A percentile compares a stretch with the other conserved stretches of the same genome.
phyloP scores from a whole-genome alignment of 2,329 filamentous ascomycete species.

The Trichoderma gracile region DNA sequence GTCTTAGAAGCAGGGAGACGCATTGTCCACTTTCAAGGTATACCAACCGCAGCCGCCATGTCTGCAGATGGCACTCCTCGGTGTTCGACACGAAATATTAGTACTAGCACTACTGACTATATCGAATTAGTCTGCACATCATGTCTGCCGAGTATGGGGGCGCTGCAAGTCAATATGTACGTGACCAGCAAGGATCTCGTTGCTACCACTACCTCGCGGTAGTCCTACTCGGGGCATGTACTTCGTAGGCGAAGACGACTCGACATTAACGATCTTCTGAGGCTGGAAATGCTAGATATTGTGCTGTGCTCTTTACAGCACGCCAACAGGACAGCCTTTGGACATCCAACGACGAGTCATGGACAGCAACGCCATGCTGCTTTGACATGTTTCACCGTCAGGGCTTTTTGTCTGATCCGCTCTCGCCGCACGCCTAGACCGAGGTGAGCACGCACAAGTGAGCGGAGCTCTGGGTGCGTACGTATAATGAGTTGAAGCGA shows the following conservation, averaged over 20 bases:
- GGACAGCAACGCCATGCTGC: not conserved
- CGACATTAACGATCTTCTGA: no score
- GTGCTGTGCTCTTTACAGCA: not conserved
- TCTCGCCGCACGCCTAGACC: not conserved
- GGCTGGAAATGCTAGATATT: no score
- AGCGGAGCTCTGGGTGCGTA: not conserved
- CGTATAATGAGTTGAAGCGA: not conserved
- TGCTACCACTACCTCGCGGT: no score
- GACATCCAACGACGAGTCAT: conserved; percentile 7
- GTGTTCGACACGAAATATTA: no score
- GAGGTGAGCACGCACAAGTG: not conserved
- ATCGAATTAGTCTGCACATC: not conserved
- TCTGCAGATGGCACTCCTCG: no score
- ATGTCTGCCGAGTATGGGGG: no score
- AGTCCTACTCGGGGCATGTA: no score
- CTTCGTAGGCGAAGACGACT: no score
- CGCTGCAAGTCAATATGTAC: no score
- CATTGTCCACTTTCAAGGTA: not conserved
- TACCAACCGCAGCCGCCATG: no score
- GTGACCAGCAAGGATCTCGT: no score
- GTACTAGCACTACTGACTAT: not conserved
- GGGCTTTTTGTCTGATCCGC: not conserved
- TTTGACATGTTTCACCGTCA: not conserved
- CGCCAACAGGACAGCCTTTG: not conserved
- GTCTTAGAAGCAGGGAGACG: conserved; percentile 8